Percentiles rank a stretch among this genome's conserved stretches.
phyloP scores from a whole-genome alignment of 805 yeast genomes.

The Yarrowia sp. region DNA sequence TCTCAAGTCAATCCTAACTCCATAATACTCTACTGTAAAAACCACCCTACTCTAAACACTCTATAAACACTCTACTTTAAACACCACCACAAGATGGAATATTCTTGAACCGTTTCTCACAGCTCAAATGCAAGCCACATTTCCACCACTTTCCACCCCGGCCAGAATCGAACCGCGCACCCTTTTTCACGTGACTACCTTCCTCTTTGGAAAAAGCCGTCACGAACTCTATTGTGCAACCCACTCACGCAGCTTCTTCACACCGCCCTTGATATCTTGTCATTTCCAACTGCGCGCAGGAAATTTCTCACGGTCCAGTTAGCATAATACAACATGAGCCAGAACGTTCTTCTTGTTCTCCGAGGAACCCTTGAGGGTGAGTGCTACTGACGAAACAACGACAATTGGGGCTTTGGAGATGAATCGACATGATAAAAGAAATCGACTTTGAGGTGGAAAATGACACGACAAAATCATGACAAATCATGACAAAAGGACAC shows the following conservation, averaged over 20 bases:
- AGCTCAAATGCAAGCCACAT: too few relatives aligned
- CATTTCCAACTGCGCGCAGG: slow-evolving; percentile 19
- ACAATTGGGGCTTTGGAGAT: not conserved
- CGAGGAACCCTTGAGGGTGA: slow-evolving; percentile 98
- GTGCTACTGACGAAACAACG: slow-evolving; percentile 26
- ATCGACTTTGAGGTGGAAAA: too few relatives aligned
- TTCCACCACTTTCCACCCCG: too few relatives aligned
- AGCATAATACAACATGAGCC: slow-evolving; percentile 33
- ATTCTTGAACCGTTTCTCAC: too few relatives aligned
- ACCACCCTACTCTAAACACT: too few relatives aligned
- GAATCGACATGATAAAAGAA: too few relatives aligned
- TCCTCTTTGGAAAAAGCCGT: slow-evolving; percentile 10
- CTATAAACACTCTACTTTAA: too few relatives aligned
- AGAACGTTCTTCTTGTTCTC: slow-evolving; percentile 89
- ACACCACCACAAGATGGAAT: too few relatives aligned
- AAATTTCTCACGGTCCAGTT: slow-evolving; percentile 24
- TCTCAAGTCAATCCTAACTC: too few relatives aligned
- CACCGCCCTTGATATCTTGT: slow-evolving; percentile 21
- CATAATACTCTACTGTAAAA: too few relatives aligned
- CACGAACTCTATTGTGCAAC: slow-evolving; percentile 7
- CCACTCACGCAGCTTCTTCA: slow-evolving; percentile 25
- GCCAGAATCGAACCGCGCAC: not conserved
- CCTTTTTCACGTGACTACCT: not conserved
- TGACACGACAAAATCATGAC: too few relatives aligned
- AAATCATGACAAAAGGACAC: too few relatives aligned